A percentile compares a stretch with the other conserved stretches of the same genome.
Evolutionary conservation across 192 early-diverging fungal species (phyloP).

Genomic region (Cladochytrium replicatum): DNA sequence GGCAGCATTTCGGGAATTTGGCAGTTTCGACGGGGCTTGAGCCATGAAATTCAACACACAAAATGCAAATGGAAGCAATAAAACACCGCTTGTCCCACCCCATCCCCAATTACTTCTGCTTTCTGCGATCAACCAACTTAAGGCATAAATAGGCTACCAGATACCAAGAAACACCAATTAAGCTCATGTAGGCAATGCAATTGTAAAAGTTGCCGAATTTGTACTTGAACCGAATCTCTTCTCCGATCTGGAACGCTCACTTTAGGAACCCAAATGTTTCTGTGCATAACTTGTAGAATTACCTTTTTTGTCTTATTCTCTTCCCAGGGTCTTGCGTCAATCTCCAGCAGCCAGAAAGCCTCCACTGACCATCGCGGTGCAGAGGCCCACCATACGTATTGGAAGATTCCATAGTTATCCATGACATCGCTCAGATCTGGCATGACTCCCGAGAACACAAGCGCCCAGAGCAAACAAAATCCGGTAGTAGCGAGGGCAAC

Average conservation of each 20-base stretch:
- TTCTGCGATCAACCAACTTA: neutral
- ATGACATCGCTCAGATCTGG: neutral
- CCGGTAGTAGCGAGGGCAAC: neutral
- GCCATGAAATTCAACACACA: too few relatives aligned
- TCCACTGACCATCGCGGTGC: neutral
- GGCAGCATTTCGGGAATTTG: too few relatives aligned
- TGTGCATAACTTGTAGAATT: too few relatives aligned
- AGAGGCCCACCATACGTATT: neutral
- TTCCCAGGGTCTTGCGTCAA: neutral
- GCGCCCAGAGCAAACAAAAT: neutral
- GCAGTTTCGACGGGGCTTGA: too few relatives aligned
- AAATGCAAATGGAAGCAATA: too few relatives aligned
- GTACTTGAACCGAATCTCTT: neutral
- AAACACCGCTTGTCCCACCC: too few relatives aligned
- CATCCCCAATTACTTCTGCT: neutral
- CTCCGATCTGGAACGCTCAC: neutral
- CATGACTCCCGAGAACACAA: slow-evolving; percentile 2
- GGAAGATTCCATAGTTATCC: neutral
- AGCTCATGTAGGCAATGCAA: neutral
- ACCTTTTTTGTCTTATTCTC: neutral
- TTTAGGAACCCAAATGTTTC: too few relatives aligned
- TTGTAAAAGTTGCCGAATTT: neutral
- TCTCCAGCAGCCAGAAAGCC: slow-evolving; percentile 2
- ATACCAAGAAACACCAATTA: neutral
- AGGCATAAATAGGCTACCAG: neutral